A percentile compares a stretch with the other conserved stretches of the same genome.
These are phyloP conservation scores for Filosporella fistucella DNA, from an alignment of 495 filamentous ascomycete genomes.

Conservation along the genomic window DNA sequence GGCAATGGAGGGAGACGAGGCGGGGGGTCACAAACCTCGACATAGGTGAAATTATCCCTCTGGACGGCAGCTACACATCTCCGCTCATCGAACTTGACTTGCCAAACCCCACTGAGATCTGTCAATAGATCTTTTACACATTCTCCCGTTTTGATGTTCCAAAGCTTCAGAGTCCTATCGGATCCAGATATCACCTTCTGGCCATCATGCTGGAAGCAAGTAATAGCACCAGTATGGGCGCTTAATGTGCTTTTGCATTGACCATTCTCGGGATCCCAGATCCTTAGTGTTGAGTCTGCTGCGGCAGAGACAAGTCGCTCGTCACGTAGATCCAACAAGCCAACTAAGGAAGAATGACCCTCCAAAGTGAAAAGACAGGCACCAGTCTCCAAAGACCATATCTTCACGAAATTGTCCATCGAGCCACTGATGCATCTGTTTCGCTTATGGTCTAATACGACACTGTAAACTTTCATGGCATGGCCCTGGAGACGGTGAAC, in stretches of 20 bases:
- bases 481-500: slow-evolving; percentile 85
- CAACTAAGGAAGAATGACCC: slow-evolving; percentile 90
- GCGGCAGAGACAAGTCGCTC: slow-evolving; percentile 92
- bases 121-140: slow-evolving; percentile 92
- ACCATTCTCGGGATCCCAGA: slow-evolving; percentile 95
- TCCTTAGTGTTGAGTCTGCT: slow-evolving; percentile 89
- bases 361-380: slow-evolving; percentile 84
- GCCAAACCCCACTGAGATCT: slow-evolving; percentile 95
- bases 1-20: background rate
- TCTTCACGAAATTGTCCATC: slow-evolving; percentile 97
- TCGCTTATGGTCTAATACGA: slow-evolving; percentile 87
- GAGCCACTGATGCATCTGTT: slow-evolving; percentile 96
- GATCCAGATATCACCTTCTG: slow-evolving; percentile 96
- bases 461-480: slow-evolving; percentile 92
- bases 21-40: slow-evolving; percentile 66
- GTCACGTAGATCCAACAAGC: slow-evolving; percentile 80
- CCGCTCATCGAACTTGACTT: slow-evolving; percentile 95
- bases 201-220: slow-evolving; percentile 97
- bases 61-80: slow-evolving; percentile 97
- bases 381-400: slow-evolving; percentile 95
- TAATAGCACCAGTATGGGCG: slow-evolving; percentile 95
- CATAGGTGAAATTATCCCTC: slow-evolving; percentile 84
- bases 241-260: slow-evolving; percentile 84
- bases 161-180: slow-evolving; percentile 97
- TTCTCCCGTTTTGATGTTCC: slow-evolving; percentile 89